Percentiles rank a stretch among this genome's conserved stretches.
phyloP scores from a whole-genome alignment of 73 alveolate genomes.

The Symbiodinium pilosum region DNA sequence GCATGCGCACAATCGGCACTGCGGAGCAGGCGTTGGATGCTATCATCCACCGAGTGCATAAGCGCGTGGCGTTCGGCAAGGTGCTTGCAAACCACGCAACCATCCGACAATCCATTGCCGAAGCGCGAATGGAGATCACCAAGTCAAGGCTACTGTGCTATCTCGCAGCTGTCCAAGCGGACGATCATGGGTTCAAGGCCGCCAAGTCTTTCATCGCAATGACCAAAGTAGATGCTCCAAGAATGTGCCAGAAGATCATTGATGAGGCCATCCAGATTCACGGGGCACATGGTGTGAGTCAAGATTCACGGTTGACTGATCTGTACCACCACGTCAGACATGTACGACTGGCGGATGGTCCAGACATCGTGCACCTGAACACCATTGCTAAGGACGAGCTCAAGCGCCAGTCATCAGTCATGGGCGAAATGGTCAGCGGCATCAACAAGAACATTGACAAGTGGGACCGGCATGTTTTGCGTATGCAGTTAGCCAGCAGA shows the following conservation, averaged over 20 bases:
- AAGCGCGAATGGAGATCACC: slow-evolving; percentile 90
- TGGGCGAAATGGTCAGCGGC: slow-evolving; percentile 69
- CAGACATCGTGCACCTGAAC: slow-evolving; percentile 96
- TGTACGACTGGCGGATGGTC: slow-evolving; percentile 97
- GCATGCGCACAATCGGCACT: slow-evolving; percentile 96
- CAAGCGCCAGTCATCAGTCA: slow-evolving; percentile 48
- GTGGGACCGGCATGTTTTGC: background rate
- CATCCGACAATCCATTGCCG: slow-evolving; percentile 82
- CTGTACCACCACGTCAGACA: slow-evolving; percentile 96
- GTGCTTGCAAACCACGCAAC: slow-evolving; percentile 59
- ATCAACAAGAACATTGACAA: slow-evolving; percentile 38
- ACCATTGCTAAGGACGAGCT: slow-evolving; percentile 95
- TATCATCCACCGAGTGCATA: slow-evolving; percentile 62
- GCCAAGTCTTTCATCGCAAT: slow-evolving; percentile 62
- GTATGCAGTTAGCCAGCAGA: background rate
- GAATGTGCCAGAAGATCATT: slow-evolving; percentile 55
- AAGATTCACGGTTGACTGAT: slow-evolving; percentile 53
- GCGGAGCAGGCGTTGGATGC: slow-evolving; percentile 95
- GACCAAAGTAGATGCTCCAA: slow-evolving; percentile 87
- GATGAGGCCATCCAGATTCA: slow-evolving; percentile 92
- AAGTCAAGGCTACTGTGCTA: slow-evolving; percentile 64
- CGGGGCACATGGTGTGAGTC: slow-evolving; percentile 92
- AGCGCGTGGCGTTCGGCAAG: slow-evolving; percentile 75
- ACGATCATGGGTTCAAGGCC: slow-evolving; percentile 85
- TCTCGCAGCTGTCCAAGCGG: slow-evolving; percentile 89